Conservation (phyloP, 73 alveolate genomes). For the Paramecium sonneborni region DNA sequence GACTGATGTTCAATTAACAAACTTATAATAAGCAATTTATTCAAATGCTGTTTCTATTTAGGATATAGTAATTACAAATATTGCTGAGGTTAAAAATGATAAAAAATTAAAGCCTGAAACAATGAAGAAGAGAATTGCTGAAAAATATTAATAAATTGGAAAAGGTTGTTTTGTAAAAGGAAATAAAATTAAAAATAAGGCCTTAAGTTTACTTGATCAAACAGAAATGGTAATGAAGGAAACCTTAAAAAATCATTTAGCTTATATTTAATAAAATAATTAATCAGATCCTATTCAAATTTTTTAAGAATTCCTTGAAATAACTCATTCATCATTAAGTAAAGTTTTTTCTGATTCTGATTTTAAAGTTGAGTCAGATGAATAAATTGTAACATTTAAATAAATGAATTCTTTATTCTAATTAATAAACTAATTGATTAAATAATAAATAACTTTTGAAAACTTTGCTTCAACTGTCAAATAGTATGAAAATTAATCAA, state of each 20-base stretch:
- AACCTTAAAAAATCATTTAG: background rate
- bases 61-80: too few species aligned
- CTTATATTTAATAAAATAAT: background rate
- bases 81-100: too few species aligned
- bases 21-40: too few species aligned
- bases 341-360: background rate
- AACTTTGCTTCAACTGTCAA: background rate
- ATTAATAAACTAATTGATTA: background rate
- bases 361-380: background rate
- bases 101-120: too few species aligned
- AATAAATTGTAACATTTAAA: background rate
- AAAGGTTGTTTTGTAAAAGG: too few species aligned
- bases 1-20: too few species aligned
- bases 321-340: background rate
- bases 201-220: background rate
- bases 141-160: background rate
- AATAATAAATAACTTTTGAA: background rate
- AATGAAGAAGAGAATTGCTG: background rate
- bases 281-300: background rate
- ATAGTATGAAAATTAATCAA: background rate
- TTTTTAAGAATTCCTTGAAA: background rate
- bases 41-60: too few species aligned
- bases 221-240: background rate
- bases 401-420: background rate
- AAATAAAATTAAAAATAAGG: background rate